phyloP scores from a whole-genome alignment of 192 early-diverging fungal species.

The Umbelopsis ramanniana region DNA sequence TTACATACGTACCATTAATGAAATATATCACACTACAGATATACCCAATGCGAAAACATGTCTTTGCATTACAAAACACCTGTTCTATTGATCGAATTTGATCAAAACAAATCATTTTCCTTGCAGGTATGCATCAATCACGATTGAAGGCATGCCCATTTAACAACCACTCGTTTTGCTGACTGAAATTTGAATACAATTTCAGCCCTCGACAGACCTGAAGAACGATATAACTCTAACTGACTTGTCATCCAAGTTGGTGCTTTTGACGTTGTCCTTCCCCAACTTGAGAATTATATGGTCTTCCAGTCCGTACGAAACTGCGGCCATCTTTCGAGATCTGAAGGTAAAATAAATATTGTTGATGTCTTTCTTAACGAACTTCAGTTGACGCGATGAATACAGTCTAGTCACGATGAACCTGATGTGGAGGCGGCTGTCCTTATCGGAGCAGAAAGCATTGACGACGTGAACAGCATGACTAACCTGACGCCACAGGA shows the following conservation, averaged over 20 bases:
- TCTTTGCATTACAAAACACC: slow-evolving; percentile 76
- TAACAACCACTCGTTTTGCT: background rate
- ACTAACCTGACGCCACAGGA: slow-evolving; percentile 76
- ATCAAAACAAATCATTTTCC: slow-evolving; percentile 80
- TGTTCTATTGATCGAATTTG: slow-evolving; percentile 92
- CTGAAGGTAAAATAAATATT: slow-evolving; percentile 66
- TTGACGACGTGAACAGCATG: slow-evolving; percentile 65
- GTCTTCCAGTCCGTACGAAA: slow-evolving; percentile 84
- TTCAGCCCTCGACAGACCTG: slow-evolving; percentile 48
- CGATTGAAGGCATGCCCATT: background rate
- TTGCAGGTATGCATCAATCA: slow-evolving; percentile 54
- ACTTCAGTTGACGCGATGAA: background rate
- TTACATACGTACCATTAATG: background rate
- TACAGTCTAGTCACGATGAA: slow-evolving; percentile 73
- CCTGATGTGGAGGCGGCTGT: slow-evolving; percentile 74
- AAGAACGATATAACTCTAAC: slow-evolving; percentile 58
- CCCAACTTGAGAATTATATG: slow-evolving; percentile 86
- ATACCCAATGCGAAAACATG: slow-evolving; percentile 92
- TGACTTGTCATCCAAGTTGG: slow-evolving; percentile 75
- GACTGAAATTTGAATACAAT: background rate
- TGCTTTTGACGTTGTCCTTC: slow-evolving; percentile 80
- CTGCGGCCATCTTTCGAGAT: slow-evolving; percentile 89
- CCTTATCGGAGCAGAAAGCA: slow-evolving; percentile 68
- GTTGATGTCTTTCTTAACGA: background rate
- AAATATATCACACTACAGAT: slow-evolving; percentile 35